phyloP scores from a whole-genome alignment of 805 yeast genomes.

The Suhomyces pyralidae region DNA sequence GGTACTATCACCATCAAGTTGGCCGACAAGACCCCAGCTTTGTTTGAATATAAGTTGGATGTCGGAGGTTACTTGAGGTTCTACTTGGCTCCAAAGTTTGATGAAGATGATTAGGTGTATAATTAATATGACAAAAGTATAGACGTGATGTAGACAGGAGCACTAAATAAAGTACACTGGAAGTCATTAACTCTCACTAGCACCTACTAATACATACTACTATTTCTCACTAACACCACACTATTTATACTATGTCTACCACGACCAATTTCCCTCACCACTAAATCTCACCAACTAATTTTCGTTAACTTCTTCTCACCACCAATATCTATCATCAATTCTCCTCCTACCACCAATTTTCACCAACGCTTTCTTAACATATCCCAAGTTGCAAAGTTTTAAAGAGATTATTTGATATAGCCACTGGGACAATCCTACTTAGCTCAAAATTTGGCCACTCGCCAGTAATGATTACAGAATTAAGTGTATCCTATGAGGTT shows the following conservation, averaged over 20 bases:
- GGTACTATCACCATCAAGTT: slow-evolving; percentile 76
- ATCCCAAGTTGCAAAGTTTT: neutral
- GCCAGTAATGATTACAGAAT: neutral
- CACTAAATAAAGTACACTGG: no score
- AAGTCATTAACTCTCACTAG: neutral
- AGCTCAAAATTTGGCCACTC: neutral
- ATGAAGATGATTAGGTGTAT: slow-evolving; percentile 66
- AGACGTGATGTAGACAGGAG: neutral
- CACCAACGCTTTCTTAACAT: neutral
- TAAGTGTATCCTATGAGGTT: neutral
- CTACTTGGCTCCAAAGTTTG: slow-evolving; percentile 97
- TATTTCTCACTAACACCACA: no score
- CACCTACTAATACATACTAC: no score
- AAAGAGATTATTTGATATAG: no score
- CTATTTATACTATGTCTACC: no score
- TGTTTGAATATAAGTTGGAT: slow-evolving; percentile 86
- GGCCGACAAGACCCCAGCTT: slow-evolving; percentile 88
- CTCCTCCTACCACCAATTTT: neutral
- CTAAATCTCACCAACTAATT: neutral
- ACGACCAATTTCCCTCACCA: neutral
- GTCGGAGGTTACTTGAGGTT: slow-evolving; percentile 87
- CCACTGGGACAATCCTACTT: neutral
- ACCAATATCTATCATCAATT: neutral
- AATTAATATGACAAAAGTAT: neutral
- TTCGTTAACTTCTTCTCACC: neutral